These are phyloP conservation scores for Fusarium marasasianum DNA, from an alignment of 2,329 filamentous ascomycete species.

Conservation along the genomic window DNA sequence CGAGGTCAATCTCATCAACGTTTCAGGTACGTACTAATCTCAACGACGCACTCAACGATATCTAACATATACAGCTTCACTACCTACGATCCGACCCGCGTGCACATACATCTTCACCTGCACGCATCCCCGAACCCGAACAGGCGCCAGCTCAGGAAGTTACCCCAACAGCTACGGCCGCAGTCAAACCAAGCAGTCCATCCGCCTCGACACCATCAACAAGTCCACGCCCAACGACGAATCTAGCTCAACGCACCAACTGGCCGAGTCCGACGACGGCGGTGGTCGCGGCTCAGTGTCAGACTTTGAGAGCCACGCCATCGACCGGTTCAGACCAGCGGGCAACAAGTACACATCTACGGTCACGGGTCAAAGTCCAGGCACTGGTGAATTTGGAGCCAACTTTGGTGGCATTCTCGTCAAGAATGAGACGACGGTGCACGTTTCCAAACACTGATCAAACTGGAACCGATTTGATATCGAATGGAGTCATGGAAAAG, in stretches of 20 bases:
- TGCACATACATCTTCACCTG: conserved; percentile 36
- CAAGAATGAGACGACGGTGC: conserved; percentile 38
- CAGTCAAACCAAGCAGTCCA: conserved; percentile 38
- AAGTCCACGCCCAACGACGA: conserved; percentile 26
- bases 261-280: conserved; percentile 23
- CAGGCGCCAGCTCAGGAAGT: conserved; percentile 31
- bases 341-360: conserved; percentile 28
- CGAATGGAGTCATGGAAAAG: neutral
- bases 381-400: neutral
- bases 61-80: conserved; percentile 20
- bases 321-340: conserved; percentile 18
- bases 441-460: conserved; percentile 9
- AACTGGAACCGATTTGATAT: neutral
- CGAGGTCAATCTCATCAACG: conserved; percentile 40
- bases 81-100: conserved; percentile 38
- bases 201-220: conserved; percentile 33
- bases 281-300: conserved; percentile 8
- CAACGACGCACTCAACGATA: rapidly evolving
- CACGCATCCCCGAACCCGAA: conserved; percentile 12
- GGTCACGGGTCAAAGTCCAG: conserved; percentile 15
- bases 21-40: conserved; percentile 19
- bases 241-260: conserved; percentile 31
- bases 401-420: conserved; percentile 35
- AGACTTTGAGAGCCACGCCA: conserved; percentile 39
- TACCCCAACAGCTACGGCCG: conserved; percentile 32